These are phyloP conservation scores for Pilatotrama ljubarskyi DNA, from an alignment of 768 basidiomycete genomes.

Conservation along the genomic window DNA sequence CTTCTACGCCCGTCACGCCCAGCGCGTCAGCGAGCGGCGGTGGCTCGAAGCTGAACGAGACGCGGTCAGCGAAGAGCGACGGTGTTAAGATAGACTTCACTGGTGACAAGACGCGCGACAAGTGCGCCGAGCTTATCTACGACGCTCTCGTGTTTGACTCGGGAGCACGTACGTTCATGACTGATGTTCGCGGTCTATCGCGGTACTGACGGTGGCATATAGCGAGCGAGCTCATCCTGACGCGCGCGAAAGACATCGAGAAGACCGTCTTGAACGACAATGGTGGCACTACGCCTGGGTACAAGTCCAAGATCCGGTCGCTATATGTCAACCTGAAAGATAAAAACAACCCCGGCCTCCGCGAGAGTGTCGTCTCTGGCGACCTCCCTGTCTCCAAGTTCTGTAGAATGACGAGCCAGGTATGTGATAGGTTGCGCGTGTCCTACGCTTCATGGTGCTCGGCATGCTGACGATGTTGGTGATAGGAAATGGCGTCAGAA, in stretches of 20 bases:
- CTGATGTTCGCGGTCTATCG: neutral
- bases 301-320: constrained; percentile 82
- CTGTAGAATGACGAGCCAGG: constrained; percentile 79
- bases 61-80: constrained; percentile 70
- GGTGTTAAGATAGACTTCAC: constrained; percentile 55
- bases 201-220: neutral
- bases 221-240: constrained; percentile 60
- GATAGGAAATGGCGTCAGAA: constrained; percentile 93
- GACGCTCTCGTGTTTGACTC: constrained; percentile 89
- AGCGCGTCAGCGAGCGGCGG: constrained; percentile 20
- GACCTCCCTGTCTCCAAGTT: constrained; percentile 70
- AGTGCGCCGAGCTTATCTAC: constrained; percentile 87
- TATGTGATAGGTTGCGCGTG: constrained; percentile 33
- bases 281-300: constrained; percentile 46
- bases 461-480: neutral
- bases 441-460: neutral
- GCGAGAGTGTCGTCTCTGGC: constrained; percentile 85
- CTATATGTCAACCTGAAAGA: constrained; percentile 94
- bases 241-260: constrained; percentile 72
- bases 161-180: constrained; percentile 66
- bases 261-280: constrained; percentile 52
- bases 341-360: constrained; percentile 84
- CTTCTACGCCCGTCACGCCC: constrained; percentile 29
- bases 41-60: constrained; percentile 34
- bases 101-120: constrained; percentile 79